Percentiles rank a stretch among this genome's conserved stretches.
Evolutionary conservation across 805 yeast genomes (phyloP).

Genomic region (Candida tibetensis): DNA sequence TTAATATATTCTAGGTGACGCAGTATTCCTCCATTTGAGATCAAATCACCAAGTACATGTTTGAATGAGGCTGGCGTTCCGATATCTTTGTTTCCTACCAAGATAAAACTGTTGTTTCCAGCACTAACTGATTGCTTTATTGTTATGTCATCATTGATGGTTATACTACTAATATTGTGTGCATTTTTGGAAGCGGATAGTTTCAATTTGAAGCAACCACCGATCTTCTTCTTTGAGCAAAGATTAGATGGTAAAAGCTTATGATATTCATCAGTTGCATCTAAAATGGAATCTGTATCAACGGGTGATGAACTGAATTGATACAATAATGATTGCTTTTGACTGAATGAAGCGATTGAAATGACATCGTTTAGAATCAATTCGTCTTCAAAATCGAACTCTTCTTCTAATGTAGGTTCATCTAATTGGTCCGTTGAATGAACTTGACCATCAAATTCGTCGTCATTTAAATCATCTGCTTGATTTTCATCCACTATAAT

Average conservation of each 20-base stretch:
- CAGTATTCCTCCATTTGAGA: constrained; percentile 30
- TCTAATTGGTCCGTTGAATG: too few species aligned
- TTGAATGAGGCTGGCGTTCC: constrained; percentile 63
- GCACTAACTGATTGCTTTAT: constrained; percentile 46
- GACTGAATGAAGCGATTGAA: constrained; percentile 23
- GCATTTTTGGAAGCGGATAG: constrained; percentile 23
- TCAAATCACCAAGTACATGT: constrained; percentile 53
- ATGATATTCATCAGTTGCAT: constrained; percentile 12
- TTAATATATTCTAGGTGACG: constrained; percentile 27
- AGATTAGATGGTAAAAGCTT: constrained; percentile 49
- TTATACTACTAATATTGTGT: constrained; percentile 14
- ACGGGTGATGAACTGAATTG: constrained; percentile 57
- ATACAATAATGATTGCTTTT: constrained; percentile 46
- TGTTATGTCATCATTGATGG: constrained; percentile 57
- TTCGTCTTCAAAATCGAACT: background rate
- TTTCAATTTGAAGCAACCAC: constrained; percentile 49
- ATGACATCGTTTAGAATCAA: background rate
- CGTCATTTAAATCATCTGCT: constrained; percentile 32
- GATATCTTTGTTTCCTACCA: constrained; percentile 58
- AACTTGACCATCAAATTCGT: constrained; percentile 13
- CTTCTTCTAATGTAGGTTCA: too few species aligned
- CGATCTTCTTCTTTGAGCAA: constrained; percentile 59
- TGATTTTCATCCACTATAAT: constrained; percentile 51
- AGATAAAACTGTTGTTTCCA: constrained; percentile 63
- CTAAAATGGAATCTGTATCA: constrained; percentile 18